A percentile compares a stretch with the other conserved stretches of the same genome.
Conservation (phyloP, 257 asterid genomes). For the Fraxinus excelsior region DNA sequence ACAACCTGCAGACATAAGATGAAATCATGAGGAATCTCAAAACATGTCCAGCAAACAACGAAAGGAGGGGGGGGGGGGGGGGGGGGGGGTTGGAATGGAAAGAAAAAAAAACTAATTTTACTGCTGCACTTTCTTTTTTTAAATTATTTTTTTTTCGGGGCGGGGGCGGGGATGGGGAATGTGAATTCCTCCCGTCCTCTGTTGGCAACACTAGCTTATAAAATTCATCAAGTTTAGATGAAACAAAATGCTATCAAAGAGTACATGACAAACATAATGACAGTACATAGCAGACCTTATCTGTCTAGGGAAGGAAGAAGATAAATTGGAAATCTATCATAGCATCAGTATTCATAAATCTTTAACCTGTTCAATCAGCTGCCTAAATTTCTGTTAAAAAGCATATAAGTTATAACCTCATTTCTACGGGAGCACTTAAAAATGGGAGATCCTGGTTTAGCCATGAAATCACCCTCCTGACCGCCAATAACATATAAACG, state of each 20-base stretch:
- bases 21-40: slow-evolving; percentile 22
- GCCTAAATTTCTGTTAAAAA: slow-evolving; percentile 17
- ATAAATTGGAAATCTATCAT: background rate
- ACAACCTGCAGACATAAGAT: slow-evolving; percentile 60
- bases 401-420: slow-evolving; percentile 52
- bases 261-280: background rate
- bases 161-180: background rate
- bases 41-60: background rate
- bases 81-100: too few relatives aligned
- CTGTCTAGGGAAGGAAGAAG: background rate
- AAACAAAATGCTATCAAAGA: background rate
- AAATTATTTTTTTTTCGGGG: background rate
- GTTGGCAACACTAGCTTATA: background rate
- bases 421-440: slow-evolving; percentile 88
- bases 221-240: background rate
- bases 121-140: background rate
- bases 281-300: background rate
- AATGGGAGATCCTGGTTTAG: slow-evolving; percentile 93
- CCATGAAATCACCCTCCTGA: slow-evolving; percentile 96
- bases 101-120: background rate
- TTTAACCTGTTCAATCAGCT: slow-evolving; percentile 2
- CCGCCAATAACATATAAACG: slow-evolving; percentile 74
- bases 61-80: too few relatives aligned
- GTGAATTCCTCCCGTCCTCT: background rate
- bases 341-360: slow-evolving; percentile 18